Evolutionary conservation across 2,329 filamentous ascomycete species (phyloP), one percentile per base, ranked within the genome.

Genomic region (Ampelomyces quisqualis): DNA sequence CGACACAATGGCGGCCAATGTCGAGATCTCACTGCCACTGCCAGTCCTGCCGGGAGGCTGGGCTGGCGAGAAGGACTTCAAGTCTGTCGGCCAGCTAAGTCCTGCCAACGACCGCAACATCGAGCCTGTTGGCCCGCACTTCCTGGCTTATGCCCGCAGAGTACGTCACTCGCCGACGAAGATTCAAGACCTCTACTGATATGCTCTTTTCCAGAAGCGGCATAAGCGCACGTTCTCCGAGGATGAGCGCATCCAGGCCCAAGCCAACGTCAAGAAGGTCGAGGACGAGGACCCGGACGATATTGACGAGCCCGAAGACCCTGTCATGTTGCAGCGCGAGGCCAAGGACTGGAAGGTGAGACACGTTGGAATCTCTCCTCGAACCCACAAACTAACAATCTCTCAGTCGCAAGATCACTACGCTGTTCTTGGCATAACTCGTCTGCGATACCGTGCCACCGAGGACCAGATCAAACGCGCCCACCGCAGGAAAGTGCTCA

Each of bases 391-490:
- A 27, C 48, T 58, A 19, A 58, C 17, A 29, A 18, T 27, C 33
- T 15, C 49, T 52, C 17, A 56, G 57, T 54, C 94, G 88, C 93
- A 98, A 83, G 93, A 98, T 67, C 93, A 98, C 76, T 98, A 98
- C 74, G 90, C 93, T 61, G 87, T 98, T 40, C 85, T 98, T 44
- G 93, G 93, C 51, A 77, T 98, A 52, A 86, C 86, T 67, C 94
- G 90, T 74, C 91, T 94, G 78, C 86, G 93, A 62, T 93, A 79
- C 77, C 88, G 82, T 73, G 94, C 93, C 39, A 95, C 88, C 44
- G 90, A 95, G 72, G 91, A 97, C 57, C 91, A 97, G 77, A 97
- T 98, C 79, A 97, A 96, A 80, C 88, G 88, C 61, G 93, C 94
- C 57, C 91, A 98, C 77, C 89, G 93, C 77, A 96, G 95, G 83